Evolutionary conservation across 208 protist species (phyloP).

Genomic region (Crithidia thermophila): DNA sequence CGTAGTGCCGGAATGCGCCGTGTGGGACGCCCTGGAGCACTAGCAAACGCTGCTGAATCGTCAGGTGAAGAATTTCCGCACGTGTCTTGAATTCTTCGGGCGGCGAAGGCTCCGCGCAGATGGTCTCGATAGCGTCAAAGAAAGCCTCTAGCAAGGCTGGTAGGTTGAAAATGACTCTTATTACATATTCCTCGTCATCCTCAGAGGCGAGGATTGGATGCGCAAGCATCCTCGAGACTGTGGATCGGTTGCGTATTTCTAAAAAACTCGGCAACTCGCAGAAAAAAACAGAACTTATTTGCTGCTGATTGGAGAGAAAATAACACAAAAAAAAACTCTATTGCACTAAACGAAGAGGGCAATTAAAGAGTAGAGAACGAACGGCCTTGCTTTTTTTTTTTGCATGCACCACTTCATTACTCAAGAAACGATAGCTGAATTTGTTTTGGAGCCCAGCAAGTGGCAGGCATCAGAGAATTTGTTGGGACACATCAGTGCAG

Average conservation of each 20-base stretch:
- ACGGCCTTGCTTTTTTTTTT: background rate
- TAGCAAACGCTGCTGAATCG: slow-evolving; percentile 62
- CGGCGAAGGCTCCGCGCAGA: slow-evolving; percentile 55
- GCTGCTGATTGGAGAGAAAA: no score
- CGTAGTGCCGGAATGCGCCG: slow-evolving; percentile 43
- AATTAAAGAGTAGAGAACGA: no score
- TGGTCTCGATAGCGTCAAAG: slow-evolving; percentile 66
- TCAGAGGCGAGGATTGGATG: slow-evolving; percentile 89
- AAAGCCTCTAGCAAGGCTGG: slow-evolving; percentile 64
- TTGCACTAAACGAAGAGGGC: no score
- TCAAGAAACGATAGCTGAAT: no score
- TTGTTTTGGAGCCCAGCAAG: no score
- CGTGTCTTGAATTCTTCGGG: slow-evolving; percentile 44
- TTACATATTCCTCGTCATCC: slow-evolving; percentile 85
- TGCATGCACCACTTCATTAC: background rate
- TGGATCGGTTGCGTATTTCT: background rate
- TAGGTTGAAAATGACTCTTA: slow-evolving; percentile 59
- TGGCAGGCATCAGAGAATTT: no score
- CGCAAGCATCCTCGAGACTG: slow-evolving; percentile 48
- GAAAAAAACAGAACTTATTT: slow-evolving; percentile 11
- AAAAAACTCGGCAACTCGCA: no score
- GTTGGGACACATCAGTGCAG: no score
- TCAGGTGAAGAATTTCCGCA: slow-evolving; percentile 59
- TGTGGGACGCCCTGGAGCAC: slow-evolving; percentile 48
- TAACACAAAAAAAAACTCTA: background rate